phyloP scores from a whole-genome alignment of 225 moss, liverwort and hornwort species.

The Pseudisothecium myosuroides region DNA sequence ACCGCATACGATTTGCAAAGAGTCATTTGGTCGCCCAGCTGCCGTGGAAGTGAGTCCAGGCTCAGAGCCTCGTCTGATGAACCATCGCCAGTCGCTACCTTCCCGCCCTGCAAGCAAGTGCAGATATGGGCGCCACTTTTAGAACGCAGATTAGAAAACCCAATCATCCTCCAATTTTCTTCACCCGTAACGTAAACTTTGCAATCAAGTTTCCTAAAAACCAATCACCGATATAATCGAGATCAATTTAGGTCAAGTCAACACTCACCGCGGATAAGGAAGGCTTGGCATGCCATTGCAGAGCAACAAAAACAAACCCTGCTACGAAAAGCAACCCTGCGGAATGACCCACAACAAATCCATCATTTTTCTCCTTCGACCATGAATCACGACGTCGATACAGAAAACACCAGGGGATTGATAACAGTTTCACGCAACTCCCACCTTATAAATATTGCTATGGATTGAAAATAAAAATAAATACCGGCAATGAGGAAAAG shows the following conservation, averaged over 20 bases:
- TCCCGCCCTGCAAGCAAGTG: constrained; percentile 3
- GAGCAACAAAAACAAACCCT: constrained; percentile 19
- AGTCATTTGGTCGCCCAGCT: constrained; percentile 89
- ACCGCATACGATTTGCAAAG: constrained; percentile 94
- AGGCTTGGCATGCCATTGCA: constrained; percentile 7
- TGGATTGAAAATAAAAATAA: neutral
- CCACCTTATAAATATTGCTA: neutral
- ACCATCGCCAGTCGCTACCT: neutral
- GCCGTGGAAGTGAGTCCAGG: constrained; percentile 48
- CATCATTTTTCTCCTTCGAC: neutral
- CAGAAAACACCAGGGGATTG: neutral
- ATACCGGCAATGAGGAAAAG: constrained; percentile 25
- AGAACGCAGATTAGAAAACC: neutral
- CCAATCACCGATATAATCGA: neutral
- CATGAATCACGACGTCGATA: neutral
- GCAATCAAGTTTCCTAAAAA: neutral
- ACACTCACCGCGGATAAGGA: constrained; percentile 13
- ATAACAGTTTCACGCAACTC: neutral
- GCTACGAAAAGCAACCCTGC: constrained; percentile 32
- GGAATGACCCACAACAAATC: neutral
- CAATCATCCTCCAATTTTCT: neutral
- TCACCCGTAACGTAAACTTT: too few relatives aligned
- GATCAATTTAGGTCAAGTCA: neutral
- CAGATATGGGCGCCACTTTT: neutral
- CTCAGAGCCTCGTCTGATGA: constrained; percentile 13